Base-by-base conservation (phyloP, 1,139 yeast species). In the Lodderomyces pseudojiufengensis region DNA sequence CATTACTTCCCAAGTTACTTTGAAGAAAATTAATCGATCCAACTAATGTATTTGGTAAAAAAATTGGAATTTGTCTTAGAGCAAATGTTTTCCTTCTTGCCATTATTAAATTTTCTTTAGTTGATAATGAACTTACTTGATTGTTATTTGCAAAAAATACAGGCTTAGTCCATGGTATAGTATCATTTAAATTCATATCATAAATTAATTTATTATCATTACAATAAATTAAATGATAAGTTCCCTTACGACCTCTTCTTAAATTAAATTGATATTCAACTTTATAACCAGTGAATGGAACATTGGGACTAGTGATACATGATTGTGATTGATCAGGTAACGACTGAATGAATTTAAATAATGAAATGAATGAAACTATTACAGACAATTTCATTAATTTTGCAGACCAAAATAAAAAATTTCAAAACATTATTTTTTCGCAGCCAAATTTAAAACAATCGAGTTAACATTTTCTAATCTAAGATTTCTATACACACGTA, bases 251-350 rank as follows among this genome's bases (percentile, higher is more conserved):
- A n/a, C n/a, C n/a, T 5, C 41, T 33, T 7, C 40, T 38, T 6
- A 52, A 23, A 14, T 45, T 41, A 9, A 58, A 42, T 37, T 57
- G 65, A 30, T 53, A 44, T 37, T 62, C 67, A 15, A 63, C 42
- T 39, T 56, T 59, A 45, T 55, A 64, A 1, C 70, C 70, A 1
- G 66, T 57, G 37, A 61, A 63, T 2, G 61, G 56, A 3, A 51
- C 47, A 3, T 42, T 39, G 16, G 27, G 21, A 24, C 43, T 43
- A 2, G 43, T 37, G 4, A 45, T 36, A 31, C 48, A 45, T 10
- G 46, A 40, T 32, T 45, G 48, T 16, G 41, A 41, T 33, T 40
- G 44, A 37, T 43, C 47, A 2, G 45, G 43, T 11, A 43, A 31
- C 9, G 39, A 20, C 3, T 15, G 22, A 10, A 35, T 37, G 5